These are phyloP conservation scores for Cephaloascus albidus DNA, from an alignment of 805 yeast species.

Conservation along the genomic window DNA sequence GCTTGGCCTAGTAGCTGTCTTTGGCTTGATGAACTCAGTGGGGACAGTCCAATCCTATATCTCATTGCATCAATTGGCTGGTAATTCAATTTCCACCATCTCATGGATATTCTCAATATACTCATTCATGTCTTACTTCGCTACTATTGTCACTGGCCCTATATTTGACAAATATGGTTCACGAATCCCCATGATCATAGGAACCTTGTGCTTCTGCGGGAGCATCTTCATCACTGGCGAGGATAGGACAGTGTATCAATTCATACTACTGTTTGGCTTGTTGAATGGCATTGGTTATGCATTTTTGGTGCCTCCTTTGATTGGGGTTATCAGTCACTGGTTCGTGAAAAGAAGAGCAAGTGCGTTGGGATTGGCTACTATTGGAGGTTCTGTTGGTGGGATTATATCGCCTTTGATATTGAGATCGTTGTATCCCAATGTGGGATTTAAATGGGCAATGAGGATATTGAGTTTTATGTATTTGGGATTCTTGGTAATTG, in stretches of 20 bases:
- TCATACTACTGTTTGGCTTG: slow-evolving; percentile 49
- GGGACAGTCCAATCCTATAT: slow-evolving; percentile 60
- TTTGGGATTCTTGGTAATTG: background rate
- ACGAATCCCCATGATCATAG: slow-evolving; percentile 26
- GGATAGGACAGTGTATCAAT: slow-evolving; percentile 46
- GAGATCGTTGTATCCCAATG: slow-evolving; percentile 16
- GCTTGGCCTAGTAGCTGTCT: slow-evolving; percentile 41
- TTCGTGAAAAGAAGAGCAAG: slow-evolving; percentile 49
- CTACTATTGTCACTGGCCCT: slow-evolving; percentile 46
- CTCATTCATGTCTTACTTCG: slow-evolving; percentile 35
- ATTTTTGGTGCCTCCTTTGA: slow-evolving; percentile 48
- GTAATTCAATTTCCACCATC: slow-evolving; percentile 34
- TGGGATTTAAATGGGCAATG: slow-evolving; percentile 29
- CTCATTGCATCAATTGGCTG: slow-evolving; percentile 41
- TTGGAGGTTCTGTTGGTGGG: slow-evolving; percentile 33
- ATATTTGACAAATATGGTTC: slow-evolving; percentile 59
- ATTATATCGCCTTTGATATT: slow-evolving; percentile 25
- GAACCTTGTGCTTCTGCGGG: slow-evolving; percentile 30
- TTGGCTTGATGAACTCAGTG: slow-evolving; percentile 48
- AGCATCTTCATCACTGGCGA: slow-evolving; percentile 53
- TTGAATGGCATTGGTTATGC: slow-evolving; percentile 53
- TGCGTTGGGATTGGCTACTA: slow-evolving; percentile 32
- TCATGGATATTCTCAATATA: slow-evolving; percentile 62
- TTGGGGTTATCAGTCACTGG: slow-evolving; percentile 61
- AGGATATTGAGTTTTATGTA: slow-evolving; percentile 11